Conservation (phyloP, 2,329 filamentous ascomycete species). For the Escovopsis sp. region DNA sequence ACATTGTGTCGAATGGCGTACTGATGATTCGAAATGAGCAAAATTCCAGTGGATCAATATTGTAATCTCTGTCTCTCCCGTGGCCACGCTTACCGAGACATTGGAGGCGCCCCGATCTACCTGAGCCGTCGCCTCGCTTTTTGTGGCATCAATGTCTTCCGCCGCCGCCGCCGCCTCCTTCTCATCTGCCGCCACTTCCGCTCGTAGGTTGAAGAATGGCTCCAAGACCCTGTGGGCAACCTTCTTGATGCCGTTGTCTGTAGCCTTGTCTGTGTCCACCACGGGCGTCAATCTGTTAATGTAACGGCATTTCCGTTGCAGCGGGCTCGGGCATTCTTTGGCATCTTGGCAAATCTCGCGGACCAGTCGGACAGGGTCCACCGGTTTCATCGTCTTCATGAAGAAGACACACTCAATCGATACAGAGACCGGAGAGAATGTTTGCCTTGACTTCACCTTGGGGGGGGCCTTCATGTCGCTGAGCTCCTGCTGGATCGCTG, state of each 20-base stretch:
- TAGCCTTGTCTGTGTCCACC: conserved; percentile 45
- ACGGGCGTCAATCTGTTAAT: conserved; percentile 44
- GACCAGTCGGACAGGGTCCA: conserved; percentile 41
- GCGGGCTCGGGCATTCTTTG: conserved; percentile 24
- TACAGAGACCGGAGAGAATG: conserved; percentile 38
- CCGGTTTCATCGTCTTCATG: conserved; percentile 38
- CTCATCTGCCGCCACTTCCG: conserved; percentile 8
- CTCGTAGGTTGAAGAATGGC: conserved; percentile 42
- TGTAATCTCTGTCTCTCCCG: not conserved
- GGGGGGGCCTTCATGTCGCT: conserved; percentile 37
- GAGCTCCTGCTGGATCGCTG: conserved; percentile 59
- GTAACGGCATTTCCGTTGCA: conserved; percentile 36
- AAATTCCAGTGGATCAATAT: not conserved
- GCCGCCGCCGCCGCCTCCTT: conserved; percentile 6
- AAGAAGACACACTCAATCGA: conserved; percentile 50
- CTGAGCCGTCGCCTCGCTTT: not conserved
- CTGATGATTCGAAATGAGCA: conserved; percentile 24
- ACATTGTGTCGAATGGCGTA: conserved; percentile 75
- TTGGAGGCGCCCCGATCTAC: conserved; percentile 9
- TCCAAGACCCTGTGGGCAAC: conserved; percentile 48
- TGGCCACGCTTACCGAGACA: conserved; percentile 26
- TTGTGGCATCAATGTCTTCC: not conserved
- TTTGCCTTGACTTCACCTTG: conserved; percentile 26
- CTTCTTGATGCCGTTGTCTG: conserved; percentile 50
- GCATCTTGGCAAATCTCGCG: conserved; percentile 42